Evolutionary conservation across 768 basidiomycete species (phyloP), one percentile per base, ranked within the genome.

Genomic region (Mycena leptocephala): DNA sequence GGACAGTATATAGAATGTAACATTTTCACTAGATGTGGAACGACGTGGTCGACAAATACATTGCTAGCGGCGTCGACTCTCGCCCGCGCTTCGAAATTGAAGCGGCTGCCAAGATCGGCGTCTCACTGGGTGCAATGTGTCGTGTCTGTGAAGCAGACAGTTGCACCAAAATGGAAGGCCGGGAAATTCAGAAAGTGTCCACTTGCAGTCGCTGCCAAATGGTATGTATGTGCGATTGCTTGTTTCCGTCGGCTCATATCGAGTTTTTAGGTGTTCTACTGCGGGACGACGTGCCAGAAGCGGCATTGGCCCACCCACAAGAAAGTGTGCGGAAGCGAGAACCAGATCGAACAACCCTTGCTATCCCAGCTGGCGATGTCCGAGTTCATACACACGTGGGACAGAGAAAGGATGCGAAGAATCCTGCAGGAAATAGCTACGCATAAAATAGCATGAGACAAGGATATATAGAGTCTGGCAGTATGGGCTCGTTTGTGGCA

Each of bases 11-110:
- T n/a, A n/a, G n/a, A n/a, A n/a, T n/a, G n/a, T n/a, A n/a, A n/a
- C n/a, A n/a, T n/a, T n/a, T n/a, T n/a, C n/a, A n/a, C n/a, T 64
- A 62, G 53, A 70, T 75, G 28, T 83, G 81, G 81, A 82, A 83
- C 66, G 65, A 43, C 13, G 72, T 61, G 4, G 77, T 83, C 4
- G 83, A 83, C 43, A 58, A 70, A 39, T 82, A 83, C 70, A 82
- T 81, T 20, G 78, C 62, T 28, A 41, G 33, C 4, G 69, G 68
- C 10, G 24, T 26, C 2, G 82, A 82, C 59, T 9, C 58, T 1
- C 76, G 79, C 2, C 59, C 76, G 3, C 59, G 58, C 16, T 55
- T 56, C 28, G 78, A 80, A 37, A 81, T 83, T 56, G 81, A 80
- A 61, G 46, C 61, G 43, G 75, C 64, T 5, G 79, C 80, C 55